Conservation (phyloP, 2,329 filamentous ascomycete genomes). For the Teratosphaeriaceae sp. region DNA sequence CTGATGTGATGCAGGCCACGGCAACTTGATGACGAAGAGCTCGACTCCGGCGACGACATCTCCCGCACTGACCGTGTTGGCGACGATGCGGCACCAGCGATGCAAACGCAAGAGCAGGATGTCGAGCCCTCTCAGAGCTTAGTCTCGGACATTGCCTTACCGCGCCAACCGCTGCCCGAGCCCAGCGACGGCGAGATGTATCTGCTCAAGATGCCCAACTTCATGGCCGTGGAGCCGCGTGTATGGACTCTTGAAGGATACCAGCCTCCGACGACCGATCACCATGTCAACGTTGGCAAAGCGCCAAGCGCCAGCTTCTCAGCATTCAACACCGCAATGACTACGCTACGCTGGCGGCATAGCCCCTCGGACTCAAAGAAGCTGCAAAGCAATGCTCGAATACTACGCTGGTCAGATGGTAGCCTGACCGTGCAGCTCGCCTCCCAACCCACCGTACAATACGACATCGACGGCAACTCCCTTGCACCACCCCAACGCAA, state of each 20-base stretch:
- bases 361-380: constrained; percentile 58
- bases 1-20: constrained; percentile 12
- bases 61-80: constrained; percentile 56
- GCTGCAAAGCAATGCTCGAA: constrained; percentile 66
- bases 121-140: too few species aligned
- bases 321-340: constrained; percentile 57
- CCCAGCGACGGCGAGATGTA: constrained; percentile 66
- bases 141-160: constrained; percentile 59
- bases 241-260: constrained; percentile 62
- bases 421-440: constrained; percentile 70
- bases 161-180: constrained; percentile 64
- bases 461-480: constrained; percentile 63
- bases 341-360: constrained; percentile 62
- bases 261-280: constrained; percentile 54
- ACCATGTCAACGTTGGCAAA: constrained; percentile 44
- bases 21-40: constrained; percentile 54
- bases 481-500: constrained; percentile 56
- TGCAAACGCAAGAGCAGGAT: constrained; percentile 40
- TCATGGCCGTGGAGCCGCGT: constrained; percentile 62
- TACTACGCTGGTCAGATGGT: constrained; percentile 74
- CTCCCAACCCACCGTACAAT: constrained; percentile 60
- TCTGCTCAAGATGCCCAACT: constrained; percentile 63
- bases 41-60: constrained; percentile 57
- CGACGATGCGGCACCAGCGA: constrained; percentile 39
- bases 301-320: constrained; percentile 46